A percentile compares a stretch with the other conserved stretches of the same genome.
These are phyloP conservation scores for Globisporangium middletonii DNA, from an alignment of 352 stramenopile genomes.

Conservation along the genomic window DNA sequence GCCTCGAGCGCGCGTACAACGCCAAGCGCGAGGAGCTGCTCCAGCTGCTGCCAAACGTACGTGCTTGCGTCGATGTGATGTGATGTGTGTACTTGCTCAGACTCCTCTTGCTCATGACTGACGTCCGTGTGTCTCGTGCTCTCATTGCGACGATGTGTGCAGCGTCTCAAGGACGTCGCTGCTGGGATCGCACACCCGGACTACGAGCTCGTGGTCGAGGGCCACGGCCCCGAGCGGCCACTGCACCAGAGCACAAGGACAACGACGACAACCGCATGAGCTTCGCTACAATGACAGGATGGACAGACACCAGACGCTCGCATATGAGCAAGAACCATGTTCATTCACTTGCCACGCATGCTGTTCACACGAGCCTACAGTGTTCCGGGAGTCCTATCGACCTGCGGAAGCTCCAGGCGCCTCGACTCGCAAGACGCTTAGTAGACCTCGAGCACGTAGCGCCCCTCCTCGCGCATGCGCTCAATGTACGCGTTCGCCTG, in stretches of 20 bases:
- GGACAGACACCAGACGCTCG: neutral
- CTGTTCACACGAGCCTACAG: too few species aligned
- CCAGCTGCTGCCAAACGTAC: conserved; percentile 50
- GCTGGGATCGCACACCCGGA: conserved; percentile 33
- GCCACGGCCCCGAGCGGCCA: conserved; percentile 37
- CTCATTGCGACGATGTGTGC: neutral
- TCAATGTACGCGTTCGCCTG: conserved; percentile 70
- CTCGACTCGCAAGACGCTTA: conserved; percentile 21
- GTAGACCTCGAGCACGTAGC: conserved; percentile 84
- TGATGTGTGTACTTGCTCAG: neutral
- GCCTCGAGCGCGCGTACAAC: conserved; percentile 57
- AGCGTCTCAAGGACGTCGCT: conserved; percentile 34
- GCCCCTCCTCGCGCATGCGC: conserved; percentile 70
- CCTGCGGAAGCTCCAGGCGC: too few species aligned
- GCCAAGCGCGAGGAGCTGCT: conserved; percentile 36
- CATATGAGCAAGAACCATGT: neutral
- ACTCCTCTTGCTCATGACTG: neutral
- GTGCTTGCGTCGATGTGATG: neutral
- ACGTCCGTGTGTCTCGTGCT: neutral
- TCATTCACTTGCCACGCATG: neutral
- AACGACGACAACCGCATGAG: neutral
- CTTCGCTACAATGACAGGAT: neutral
- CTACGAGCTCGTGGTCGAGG: conserved; percentile 41
- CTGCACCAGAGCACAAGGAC: conserved; percentile 19
- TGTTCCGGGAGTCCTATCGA: too few species aligned